Evolutionary conservation across 2,329 filamentous ascomycete genomes (phyloP).

Genomic region (Aspergillus sp.): DNA sequence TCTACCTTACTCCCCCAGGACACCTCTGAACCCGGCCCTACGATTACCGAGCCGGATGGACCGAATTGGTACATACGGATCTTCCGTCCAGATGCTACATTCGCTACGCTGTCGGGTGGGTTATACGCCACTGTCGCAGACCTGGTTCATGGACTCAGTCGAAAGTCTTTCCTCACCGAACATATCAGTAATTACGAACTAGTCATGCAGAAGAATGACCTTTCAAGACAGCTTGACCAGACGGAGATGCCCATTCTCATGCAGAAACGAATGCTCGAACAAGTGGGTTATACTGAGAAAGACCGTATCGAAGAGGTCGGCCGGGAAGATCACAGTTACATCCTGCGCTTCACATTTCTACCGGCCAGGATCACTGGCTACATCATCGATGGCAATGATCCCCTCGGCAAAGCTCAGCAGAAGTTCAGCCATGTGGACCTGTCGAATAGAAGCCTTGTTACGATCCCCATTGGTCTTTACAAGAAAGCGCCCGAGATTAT

Average conservation of each 20-base stretch:
- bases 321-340: constrained; percentile 94
- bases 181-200: constrained; percentile 94
- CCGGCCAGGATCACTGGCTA: constrained; percentile 84
- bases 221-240: constrained; percentile 76
- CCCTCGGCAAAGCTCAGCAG: constrained; percentile 71
- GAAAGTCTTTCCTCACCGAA: constrained; percentile 91
- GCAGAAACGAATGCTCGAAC: constrained; percentile 86
- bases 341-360: constrained; percentile 93
- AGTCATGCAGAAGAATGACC: constrained; percentile 88
- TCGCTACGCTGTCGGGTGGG: constrained; percentile 83
- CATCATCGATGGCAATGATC: constrained; percentile 69
- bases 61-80: constrained; percentile 89
- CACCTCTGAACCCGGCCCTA: constrained; percentile 69
- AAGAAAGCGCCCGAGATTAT: constrained; percentile 91
- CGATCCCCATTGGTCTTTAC: constrained; percentile 92
- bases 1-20: constrained; percentile 43
- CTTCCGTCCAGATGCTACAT: constrained; percentile 90
- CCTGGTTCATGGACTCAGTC: constrained; percentile 84
- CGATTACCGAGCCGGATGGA: constrained; percentile 71
- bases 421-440: constrained; percentile 96
- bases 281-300: constrained; percentile 83
- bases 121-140: constrained; percentile 84
- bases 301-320: constrained; percentile 92
- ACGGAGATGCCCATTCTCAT: constrained; percentile 83
- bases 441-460: constrained; percentile 83